Base-by-base conservation (phyloP, 1,139 yeast species). In the Blastobotrys aristatus region DNA sequence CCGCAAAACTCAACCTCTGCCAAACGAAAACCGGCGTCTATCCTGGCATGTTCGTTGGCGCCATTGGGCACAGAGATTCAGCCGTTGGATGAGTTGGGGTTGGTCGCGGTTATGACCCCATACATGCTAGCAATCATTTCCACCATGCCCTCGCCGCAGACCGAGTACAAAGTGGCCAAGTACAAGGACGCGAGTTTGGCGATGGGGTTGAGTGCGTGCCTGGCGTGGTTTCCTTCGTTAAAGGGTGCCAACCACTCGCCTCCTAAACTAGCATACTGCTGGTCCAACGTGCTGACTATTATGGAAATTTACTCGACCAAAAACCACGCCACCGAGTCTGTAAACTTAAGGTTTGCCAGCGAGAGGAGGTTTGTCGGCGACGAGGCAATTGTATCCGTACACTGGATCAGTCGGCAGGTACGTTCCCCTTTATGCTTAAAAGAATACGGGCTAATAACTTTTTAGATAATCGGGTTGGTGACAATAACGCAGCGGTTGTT, bases 71-170 rank as follows among this genome's bases (percentile, higher is more conserved):
- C 78, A 0, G 63, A 72, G 0, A 66, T 69, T 16, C 79, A 76
- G 49, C 61, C 74, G 3, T 72, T 80, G 2, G 89, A 83, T 57
- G 63, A 69, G 1, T 60, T 80, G 54, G 85, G 86, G 0, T 62
- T 86, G 0, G 58, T 82, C 21, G 87, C 92, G 0, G 67, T 83
- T 2, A 71, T 84, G 56, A 80, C 86, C 0, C 72, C 77, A 0
- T 70, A 67, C 45, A 66, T 73, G 4, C 57, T 86, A 43, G 68
- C 73, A 7, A 71, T 85, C 1, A 68, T 82, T 0, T 80, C 90
- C 0, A 71, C 82, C 0, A 59, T 72, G 3, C 83, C 88, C 0
- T 62, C 64, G 2, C 60, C 80, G 1, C 70, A 70, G 38, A 76
- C 81, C 0, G 88, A 82, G 54, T 76, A 73, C 60, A 77, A 73